Percentiles rank a stretch among this genome's conserved stretches.
Evolutionary conservation across 495 filamentous ascomycete species (phyloP).

Genomic region (Trichoderma gamsii): DNA sequence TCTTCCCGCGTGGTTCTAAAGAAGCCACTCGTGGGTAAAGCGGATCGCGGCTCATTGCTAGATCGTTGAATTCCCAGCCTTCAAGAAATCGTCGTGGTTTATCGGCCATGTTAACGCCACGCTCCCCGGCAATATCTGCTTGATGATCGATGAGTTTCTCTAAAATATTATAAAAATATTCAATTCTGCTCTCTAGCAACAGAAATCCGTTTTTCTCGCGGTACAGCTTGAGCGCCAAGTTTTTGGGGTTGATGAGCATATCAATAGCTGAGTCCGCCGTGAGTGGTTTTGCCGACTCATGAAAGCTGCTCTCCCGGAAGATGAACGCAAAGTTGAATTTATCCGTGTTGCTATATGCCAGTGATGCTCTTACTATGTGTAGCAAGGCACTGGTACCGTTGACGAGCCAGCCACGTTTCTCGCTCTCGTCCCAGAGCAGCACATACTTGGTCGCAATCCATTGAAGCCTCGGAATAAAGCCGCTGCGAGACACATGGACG

Average conservation of each 20-base stretch:
- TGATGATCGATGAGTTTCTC: neutral
- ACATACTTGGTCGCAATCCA: constrained; percentile 23
- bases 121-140: neutral
- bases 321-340: neutral
- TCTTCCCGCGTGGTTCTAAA: constrained; percentile 23
- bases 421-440: constrained; percentile 28
- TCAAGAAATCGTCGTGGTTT: neutral
- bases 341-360: neutral
- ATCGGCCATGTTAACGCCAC: neutral
- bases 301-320: neutral
- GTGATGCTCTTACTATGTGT: neutral
- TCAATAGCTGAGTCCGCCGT: neutral
- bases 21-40: constrained; percentile 24
- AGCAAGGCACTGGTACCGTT: constrained; percentile 24
- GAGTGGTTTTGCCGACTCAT: neutral
- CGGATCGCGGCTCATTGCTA: neutral
- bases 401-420: constrained; percentile 30
- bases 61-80: neutral
- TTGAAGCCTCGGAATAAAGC: constrained; percentile 21
- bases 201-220: neutral
- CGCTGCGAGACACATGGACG: neutral
- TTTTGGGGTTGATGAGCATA: neutral
- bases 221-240: neutral
- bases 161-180: neutral
- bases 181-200: neutral